phyloP scores from a whole-genome alignment of 1,139 yeast genomes.

The Yamadazyma membranifaciens region DNA sequence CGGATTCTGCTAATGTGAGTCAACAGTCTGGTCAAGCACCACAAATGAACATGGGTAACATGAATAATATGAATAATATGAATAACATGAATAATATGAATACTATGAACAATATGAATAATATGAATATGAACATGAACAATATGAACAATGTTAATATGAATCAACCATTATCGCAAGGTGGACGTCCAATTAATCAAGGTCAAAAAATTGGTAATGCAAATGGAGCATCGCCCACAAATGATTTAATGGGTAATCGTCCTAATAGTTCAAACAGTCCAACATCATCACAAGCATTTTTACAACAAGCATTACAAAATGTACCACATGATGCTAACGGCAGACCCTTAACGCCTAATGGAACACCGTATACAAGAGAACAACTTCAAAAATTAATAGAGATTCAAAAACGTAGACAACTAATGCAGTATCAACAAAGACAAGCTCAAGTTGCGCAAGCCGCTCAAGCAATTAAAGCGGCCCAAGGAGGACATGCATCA shows the following conservation, averaged over 20 bases:
- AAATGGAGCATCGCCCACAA: constrained; percentile 14
- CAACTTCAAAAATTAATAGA: constrained; percentile 55
- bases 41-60: neutral
- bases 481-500: neutral
- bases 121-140: neutral
- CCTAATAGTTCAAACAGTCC: constrained; percentile 1
- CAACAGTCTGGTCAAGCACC: neutral
- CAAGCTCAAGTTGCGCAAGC: constrained; percentile 9
- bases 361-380: constrained; percentile 53
- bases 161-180: neutral
- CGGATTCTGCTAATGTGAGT: neutral
- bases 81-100: neutral
- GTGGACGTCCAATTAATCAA: neutral
- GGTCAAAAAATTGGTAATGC: neutral
- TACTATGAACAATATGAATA: neutral
- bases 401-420: constrained; percentile 49
- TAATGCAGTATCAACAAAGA: constrained; percentile 44
- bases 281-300: constrained; percentile 5
- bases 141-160: neutral
- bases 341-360: constrained; percentile 49
- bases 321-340: constrained; percentile 11
- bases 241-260: constrained; percentile 3
- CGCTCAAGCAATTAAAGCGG: neutral
- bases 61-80: neutral
- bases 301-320: constrained; percentile 8